Conservation (phyloP, 257 asterid species). For the Solanum tarapatanum region DNA sequence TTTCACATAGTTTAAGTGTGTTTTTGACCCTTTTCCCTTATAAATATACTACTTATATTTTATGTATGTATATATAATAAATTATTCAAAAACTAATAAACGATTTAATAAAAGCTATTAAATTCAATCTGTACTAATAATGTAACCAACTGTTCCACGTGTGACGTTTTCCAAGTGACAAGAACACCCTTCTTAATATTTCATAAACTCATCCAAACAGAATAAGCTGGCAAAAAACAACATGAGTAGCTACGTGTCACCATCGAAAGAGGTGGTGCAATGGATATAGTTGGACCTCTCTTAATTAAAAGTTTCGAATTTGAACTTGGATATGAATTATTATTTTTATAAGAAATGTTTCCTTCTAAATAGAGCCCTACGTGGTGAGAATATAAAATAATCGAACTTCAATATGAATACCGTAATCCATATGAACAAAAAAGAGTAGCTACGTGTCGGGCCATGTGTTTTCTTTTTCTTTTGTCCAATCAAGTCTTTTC, state of each 20-base stretch:
- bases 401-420: accelerated
- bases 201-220: not conserved
- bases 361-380: accelerated
- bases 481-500: not conserved
- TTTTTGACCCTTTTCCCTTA: too few relatives aligned
- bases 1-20: too few relatives aligned
- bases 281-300: not conserved
- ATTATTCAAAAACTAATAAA: too few relatives aligned
- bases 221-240: not conserved
- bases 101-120: not conserved
- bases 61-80: too few relatives aligned
- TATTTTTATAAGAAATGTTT: too few relatives aligned
- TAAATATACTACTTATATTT: too few relatives aligned
- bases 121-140: not conserved
- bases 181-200: not conserved
- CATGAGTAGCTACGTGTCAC: not conserved
- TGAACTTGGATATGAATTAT: too few relatives aligned
- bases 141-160: not conserved
- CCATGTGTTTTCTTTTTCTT: not conserved
- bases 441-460: not conserved
- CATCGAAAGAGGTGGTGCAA: not conserved
- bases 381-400: accelerated
- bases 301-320: too few relatives aligned
- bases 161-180: not conserved
- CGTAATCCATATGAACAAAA: not conserved